These are phyloP conservation scores for Parastagonospora avenae DNA, from an alignment of 2,329 filamentous ascomycete genomes.

Conservation along the genomic window DNA sequence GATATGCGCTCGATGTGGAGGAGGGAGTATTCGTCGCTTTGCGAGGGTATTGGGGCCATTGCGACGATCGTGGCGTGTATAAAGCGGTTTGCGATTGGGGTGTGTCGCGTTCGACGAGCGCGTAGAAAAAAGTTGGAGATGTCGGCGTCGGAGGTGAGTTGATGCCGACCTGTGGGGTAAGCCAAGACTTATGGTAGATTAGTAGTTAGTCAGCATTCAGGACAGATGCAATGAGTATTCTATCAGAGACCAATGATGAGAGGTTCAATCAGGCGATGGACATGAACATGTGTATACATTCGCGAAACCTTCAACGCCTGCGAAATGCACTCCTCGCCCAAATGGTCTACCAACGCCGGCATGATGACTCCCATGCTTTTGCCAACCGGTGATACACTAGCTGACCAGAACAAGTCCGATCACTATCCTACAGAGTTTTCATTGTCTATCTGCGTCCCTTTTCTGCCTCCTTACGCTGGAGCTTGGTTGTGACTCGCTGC, in stretches of 20 bases:
- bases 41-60: slow-evolving; percentile 32
- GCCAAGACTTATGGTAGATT: slow-evolving; percentile 9
- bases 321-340: neutral
- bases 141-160: slow-evolving; percentile 25
- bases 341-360: neutral
- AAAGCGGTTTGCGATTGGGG: slow-evolving; percentile 21
- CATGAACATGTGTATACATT: too few relatives aligned
- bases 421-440: neutral
- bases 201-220: slow-evolving; percentile 5
- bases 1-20: slow-evolving; percentile 82
- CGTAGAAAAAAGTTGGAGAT: slow-evolving; percentile 35
- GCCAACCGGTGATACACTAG: neutral
- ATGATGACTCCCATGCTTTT: neutral
- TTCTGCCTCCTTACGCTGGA: slow-evolving; percentile 57
- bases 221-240: too few relatives aligned
- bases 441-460: slow-evolving; percentile 19
- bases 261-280: too few relatives aligned
- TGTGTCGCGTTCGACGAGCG: slow-evolving; percentile 10
- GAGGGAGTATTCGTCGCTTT: slow-evolving; percentile 43
- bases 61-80: slow-evolving; percentile 3
- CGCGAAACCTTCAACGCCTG: neutral
- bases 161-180: slow-evolving; percentile 15
- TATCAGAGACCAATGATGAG: too few relatives aligned
- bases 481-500: slow-evolving; percentile 59
- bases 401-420: neutral